These are phyloP conservation scores for Teratosphaeria epicoccoides DNA, from an alignment of 2,329 filamentous ascomycete genomes.

Conservation along the genomic window DNA sequence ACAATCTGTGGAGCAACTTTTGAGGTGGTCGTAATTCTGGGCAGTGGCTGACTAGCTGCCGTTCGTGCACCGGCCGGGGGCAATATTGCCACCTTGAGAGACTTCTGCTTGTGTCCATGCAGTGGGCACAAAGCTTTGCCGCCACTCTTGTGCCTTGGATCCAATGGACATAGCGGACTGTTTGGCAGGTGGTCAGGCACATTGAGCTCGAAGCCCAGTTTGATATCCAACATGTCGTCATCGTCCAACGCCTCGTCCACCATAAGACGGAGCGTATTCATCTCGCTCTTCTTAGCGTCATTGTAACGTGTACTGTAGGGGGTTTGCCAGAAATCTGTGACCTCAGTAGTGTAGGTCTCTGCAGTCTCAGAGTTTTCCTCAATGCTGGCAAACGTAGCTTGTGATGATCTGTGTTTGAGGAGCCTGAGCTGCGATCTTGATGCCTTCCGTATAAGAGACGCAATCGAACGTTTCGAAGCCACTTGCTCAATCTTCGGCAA, in stretches of 20 bases:
- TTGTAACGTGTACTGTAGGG: conserved; percentile 22
- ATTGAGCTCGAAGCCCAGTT: conserved; percentile 25
- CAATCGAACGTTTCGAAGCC: conserved; percentile 17
- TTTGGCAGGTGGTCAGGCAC: conserved; percentile 34
- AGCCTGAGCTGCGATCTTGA: conserved; percentile 4
- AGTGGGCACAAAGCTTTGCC: conserved; percentile 30
- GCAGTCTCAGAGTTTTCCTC: neutral
- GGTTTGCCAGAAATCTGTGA: conserved; percentile 23
- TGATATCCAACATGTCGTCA: conserved; percentile 14
- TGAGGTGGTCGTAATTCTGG: neutral
- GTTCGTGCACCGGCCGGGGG: neutral
- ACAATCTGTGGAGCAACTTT: conserved; percentile 4
- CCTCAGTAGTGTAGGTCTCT: conserved; percentile 8
- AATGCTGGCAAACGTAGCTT: neutral
- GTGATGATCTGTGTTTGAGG: conserved; percentile 7
- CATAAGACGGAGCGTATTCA: conserved; percentile 15
- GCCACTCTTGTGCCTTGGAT: conserved; percentile 26
- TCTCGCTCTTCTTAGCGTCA: conserved; percentile 17
- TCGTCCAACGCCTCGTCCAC: conserved; percentile 17
- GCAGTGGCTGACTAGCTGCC: neutral
- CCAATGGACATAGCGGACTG: conserved; percentile 34
- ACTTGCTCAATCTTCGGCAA: neutral
- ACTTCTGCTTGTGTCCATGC: conserved; percentile 21
- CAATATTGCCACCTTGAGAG: neutral
- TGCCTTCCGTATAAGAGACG: conserved; percentile 11